phyloP scores from a whole-genome alignment of 768 basidiomycete species.

The Pleurotus sapidus region DNA sequence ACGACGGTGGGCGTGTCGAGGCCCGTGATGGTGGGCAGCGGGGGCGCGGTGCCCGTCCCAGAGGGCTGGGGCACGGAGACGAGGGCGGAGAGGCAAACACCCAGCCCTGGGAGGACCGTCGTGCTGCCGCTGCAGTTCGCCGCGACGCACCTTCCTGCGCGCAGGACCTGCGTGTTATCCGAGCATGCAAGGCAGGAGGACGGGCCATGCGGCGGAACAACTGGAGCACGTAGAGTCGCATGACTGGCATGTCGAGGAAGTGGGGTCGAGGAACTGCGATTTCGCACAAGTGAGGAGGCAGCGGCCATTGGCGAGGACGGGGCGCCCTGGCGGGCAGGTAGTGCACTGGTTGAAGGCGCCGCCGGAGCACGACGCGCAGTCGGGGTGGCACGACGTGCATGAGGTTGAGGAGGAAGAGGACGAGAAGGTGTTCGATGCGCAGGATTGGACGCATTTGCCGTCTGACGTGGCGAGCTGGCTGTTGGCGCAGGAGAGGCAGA shows the following conservation, averaged over 20 bases:
- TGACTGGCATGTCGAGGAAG: conserved; percentile 55
- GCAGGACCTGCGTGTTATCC: conserved; percentile 45
- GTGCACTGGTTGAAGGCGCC: conserved; percentile 73
- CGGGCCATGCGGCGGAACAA: conserved; percentile 55
- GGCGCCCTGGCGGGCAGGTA: conserved; percentile 62
- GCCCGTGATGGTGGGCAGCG: conserved; percentile 56
- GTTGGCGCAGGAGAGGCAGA: conserved; percentile 71
- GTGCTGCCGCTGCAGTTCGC: conserved; percentile 38
- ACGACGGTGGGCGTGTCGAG: conserved; percentile 44
- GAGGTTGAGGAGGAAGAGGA: conserved; percentile 45
- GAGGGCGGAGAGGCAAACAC: conserved; percentile 75
- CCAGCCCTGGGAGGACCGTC: conserved; percentile 43
- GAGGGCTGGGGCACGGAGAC: conserved; percentile 47
- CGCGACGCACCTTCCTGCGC: conserved; percentile 41
- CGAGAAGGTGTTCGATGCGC: conserved; percentile 64
- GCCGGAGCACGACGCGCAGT: conserved; percentile 78
- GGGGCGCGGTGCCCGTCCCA: conserved; percentile 39
- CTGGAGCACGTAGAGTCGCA: conserved; percentile 69
- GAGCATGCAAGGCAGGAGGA: conserved; percentile 57
- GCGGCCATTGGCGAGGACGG: conserved; percentile 71
- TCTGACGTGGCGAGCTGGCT: conserved; percentile 57
- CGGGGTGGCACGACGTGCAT: conserved; percentile 77
- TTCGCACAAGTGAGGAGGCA: conserved; percentile 75
- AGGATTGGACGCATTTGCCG: conserved; percentile 71
- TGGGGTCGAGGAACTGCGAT: conserved; percentile 65